phyloP scores from a whole-genome alignment of 208 protist species.

The Trypanosoma caninum region DNA sequence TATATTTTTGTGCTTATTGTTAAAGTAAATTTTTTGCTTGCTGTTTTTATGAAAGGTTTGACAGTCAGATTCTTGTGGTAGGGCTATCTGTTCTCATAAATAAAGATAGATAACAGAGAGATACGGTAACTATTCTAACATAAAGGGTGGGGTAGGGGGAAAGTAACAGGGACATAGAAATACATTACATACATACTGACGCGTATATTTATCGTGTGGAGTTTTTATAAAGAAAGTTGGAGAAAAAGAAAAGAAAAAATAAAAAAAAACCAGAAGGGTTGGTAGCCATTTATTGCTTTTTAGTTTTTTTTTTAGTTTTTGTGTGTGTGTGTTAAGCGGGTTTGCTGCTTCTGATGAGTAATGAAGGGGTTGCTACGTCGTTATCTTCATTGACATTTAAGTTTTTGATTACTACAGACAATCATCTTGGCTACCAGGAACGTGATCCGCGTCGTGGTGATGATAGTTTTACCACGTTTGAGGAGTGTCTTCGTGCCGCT shows the following conservation, averaged over 20 bases:
- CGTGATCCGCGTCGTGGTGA: conserved; percentile 95
- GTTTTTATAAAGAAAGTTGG: background rate
- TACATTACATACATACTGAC: background rate
- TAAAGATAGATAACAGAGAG: no score
- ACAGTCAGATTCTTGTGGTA: no score
- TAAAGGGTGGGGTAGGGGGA: no score
- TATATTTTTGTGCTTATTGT: no score
- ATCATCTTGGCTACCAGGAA: conserved; percentile 96
- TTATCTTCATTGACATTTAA: conserved; percentile 62
- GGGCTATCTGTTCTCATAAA: no score
- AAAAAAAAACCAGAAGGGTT: background rate
- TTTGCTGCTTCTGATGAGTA: background rate
- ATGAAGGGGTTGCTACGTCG: background rate
- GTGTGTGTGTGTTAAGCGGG: background rate
- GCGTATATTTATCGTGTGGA: no score
- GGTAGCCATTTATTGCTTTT: background rate
- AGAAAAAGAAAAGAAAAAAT: conserved; percentile 8
- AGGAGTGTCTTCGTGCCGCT: conserved; percentile 96
- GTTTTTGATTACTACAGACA: conserved; percentile 95
- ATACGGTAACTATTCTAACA: no score
- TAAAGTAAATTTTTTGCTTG: no score
- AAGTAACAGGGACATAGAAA: background rate
- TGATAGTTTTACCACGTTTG: conserved; percentile 98
- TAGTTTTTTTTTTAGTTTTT: conserved; percentile 20
- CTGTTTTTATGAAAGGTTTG: no score